Evolutionary conservation across 495 filamentous ascomycete species (phyloP), one percentile per base, ranked within the genome.

Genomic region (Aspergillus funiculosus): DNA sequence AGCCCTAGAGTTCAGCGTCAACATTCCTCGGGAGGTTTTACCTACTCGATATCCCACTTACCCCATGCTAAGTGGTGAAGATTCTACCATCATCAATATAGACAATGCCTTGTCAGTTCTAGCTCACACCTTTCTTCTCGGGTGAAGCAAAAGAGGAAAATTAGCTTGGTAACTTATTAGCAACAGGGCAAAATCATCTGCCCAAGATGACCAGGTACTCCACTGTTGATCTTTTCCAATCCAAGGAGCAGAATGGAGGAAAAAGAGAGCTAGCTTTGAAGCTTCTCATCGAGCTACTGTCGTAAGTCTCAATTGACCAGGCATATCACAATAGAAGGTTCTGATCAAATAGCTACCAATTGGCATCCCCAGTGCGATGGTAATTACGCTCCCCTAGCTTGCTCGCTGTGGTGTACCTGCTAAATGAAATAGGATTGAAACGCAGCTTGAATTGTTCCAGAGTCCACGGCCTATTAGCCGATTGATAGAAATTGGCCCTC

Each of bases 361-460:
- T 99, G 64, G 94, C 94, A 54, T 95, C 88, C 18, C 94, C 94
- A 17, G 92, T 99, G 45, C 81, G 92, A 80, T 99, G 94, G 54
- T 53, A 24, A 43, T 40, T 42, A 37, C 11, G 5, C 5, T 21
- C 3, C 20, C n/a, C 20, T 2, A n/a, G 5, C 11, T 6, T 3
- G 5, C 10, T 40, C 19, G 10, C n/a, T 21, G n/a, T 25, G 1
- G 9, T 20, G n/a, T 11, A 22, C 8, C 3, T 21, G 11, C 40
- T 49, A 18, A 51, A 0, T 14, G 1, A 27, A 1, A 28, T 34
- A 57, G 54, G 79, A 97, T 99, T 67, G 94, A 97, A 69, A 97
- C 94, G 5, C 94, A 99, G 69, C 88, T 96, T 85, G 88, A 44
- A 31, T 20, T 58, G 1, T 44, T 54, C n/a, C 22, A 30, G 1